These are phyloP conservation scores for Hericium coralloides DNA, from an alignment of 768 basidiomycete species.

Conservation along the genomic window DNA sequence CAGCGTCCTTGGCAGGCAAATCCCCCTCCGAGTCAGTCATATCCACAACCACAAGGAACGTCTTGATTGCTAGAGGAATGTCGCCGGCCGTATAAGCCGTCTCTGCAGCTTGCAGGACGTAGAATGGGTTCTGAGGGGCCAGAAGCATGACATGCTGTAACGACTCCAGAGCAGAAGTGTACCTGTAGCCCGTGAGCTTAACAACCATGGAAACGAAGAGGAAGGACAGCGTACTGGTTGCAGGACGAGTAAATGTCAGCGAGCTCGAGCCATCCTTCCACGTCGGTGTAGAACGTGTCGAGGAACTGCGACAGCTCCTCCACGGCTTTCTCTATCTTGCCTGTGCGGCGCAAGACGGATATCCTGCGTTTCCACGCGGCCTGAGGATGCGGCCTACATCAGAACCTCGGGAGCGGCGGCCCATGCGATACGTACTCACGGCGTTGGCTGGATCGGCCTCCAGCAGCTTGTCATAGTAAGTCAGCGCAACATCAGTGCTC, in stretches of 20 bases:
- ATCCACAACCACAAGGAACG: constrained; percentile 70
- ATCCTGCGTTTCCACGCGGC: constrained; percentile 76
- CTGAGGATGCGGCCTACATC: constrained; percentile 23
- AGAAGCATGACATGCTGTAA: constrained; percentile 77
- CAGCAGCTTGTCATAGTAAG: constrained; percentile 55
- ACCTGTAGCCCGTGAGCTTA: constrained; percentile 35
- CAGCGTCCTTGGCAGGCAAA: constrained; percentile 38
- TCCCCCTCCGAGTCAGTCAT: constrained; percentile 60
- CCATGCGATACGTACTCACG: constrained; percentile 34
- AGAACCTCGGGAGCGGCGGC: neutral
- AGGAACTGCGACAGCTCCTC: constrained; percentile 64
- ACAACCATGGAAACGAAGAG: neutral
- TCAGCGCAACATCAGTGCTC: constrained; percentile 43
- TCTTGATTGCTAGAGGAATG: constrained; percentile 66
- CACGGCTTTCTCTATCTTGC: constrained; percentile 57
- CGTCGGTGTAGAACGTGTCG: constrained; percentile 83
- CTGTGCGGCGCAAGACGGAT: constrained; percentile 54
- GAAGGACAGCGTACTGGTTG: constrained; percentile 47
- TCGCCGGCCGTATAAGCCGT: constrained; percentile 78
- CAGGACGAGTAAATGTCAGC: constrained; percentile 70
- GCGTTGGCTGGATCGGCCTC: constrained; percentile 59
- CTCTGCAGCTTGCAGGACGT: constrained; percentile 78
- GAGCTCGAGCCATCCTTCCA: constrained; percentile 84
- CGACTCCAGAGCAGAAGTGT: constrained; percentile 61
- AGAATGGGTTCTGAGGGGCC: constrained; percentile 80